phyloP scores from a whole-genome alignment of 139 green algal species.

The Spirogloea muscicola region DNA sequence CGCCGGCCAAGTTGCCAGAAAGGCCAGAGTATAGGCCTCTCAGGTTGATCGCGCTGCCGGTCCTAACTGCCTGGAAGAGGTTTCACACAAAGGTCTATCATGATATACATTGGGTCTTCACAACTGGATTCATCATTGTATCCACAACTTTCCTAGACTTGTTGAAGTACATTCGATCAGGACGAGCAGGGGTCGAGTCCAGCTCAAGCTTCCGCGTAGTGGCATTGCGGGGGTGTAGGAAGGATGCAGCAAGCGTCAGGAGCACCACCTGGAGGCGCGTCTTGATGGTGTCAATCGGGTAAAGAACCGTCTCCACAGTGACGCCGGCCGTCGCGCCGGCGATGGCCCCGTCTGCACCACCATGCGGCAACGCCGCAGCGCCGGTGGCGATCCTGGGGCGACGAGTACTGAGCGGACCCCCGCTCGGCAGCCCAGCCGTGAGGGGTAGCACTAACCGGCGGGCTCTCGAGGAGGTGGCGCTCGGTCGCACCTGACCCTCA shows the following conservation, averaged over 20 bases:
- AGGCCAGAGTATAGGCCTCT: constrained; percentile 49
- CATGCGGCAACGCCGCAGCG: too few species aligned
- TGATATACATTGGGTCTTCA: not conserved
- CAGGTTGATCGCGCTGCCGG: constrained; percentile 26
- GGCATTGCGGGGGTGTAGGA: not conserved
- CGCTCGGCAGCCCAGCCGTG: too few species aligned
- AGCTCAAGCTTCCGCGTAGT: not conserved
- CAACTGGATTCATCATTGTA: too few species aligned
- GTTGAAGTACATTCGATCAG: not conserved
- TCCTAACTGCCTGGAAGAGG: constrained; percentile 1
- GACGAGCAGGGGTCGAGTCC: not conserved
- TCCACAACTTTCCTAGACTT: not conserved
- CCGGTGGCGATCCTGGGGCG: too few species aligned
- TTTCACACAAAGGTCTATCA: not conserved
- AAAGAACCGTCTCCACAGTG: constrained; percentile 68
- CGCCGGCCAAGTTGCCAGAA: constrained; percentile 34
- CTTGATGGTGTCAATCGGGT: constrained; percentile 99
- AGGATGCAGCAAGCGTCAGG: not conserved
- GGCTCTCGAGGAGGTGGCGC: too few species aligned
- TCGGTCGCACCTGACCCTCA: too few species aligned
- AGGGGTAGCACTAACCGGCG: too few species aligned
- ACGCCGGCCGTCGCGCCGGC: constrained; percentile 45
- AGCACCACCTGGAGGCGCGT: constrained; percentile 76
- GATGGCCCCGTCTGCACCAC: constrained; percentile 13
- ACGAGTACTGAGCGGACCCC: too few species aligned